Evolutionary conservation across 345 rosid species (phyloP), one percentile per base, ranked within the genome.

Genomic region (Noccaea caerulescens): DNA sequence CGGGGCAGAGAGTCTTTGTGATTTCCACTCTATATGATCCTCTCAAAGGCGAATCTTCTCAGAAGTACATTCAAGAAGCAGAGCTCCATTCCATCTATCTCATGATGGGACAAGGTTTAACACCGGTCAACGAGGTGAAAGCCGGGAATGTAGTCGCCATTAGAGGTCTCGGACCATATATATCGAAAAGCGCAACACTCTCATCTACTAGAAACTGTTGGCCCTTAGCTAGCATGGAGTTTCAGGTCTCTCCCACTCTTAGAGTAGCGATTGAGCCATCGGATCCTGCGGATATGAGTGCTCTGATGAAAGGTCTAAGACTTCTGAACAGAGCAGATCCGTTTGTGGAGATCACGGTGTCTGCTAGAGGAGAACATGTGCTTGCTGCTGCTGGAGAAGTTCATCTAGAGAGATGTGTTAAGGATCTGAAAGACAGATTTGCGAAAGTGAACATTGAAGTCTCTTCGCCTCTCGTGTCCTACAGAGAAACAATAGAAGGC

Each of bases 41-140:
- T 50, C 82, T 82, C 12, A 89, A 80, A 69, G 79, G 59, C 3
- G 95, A 91, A 39, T 84, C 89, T 3, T 77, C 79, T 78, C 97
- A 89, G 56, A 93, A 86, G 76, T 91, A 91, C 50, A 64, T 89
- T 60, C 97, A 91, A 77, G 91, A 84, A 80, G 97, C 96, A 54
- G 91, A 86, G 73, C 72, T 93, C 55, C 94, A 89, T 20, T 89
- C 96, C 6, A 76, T 91, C 33, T 93, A 93, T 86, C 80, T 93
- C 64, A 93, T 91, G 98, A 93, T 91, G 97, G 96, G 98, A 63
- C 97, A 93, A 75, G 96, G 94, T 44, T 76, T 93, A 71, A 88
- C 56, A 70, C 95, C 93, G 1, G 93, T 91, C 23, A 77, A 86
- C 14, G 83, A 80, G 62, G 98, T 88, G 8, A 85, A 84, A 81